Conservation (phyloP, 257 asterid species). For the Linaria vulgaris region DNA sequence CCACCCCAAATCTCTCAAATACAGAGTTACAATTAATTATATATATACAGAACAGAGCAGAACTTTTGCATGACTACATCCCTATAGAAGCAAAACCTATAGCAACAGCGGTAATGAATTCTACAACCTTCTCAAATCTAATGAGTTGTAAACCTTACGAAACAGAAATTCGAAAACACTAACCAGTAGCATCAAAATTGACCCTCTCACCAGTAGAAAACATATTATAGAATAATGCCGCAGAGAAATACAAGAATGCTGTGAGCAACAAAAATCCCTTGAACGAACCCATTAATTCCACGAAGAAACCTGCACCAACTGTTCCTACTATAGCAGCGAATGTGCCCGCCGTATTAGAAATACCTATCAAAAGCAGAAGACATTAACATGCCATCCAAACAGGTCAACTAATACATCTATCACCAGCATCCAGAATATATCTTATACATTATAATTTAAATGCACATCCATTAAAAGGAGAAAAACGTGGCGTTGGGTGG, state of each 20-base stretch:
- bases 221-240: conserved; percentile 66
- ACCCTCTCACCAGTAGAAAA: conserved; percentile 88
- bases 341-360: conserved; percentile 89
- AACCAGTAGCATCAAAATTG: conserved; percentile 58
- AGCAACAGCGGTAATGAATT: background rate
- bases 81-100: background rate
- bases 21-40: no score
- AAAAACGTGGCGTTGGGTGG: no score
- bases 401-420: conserved; percentile 9
- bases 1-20: conserved; percentile 16
- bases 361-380: conserved; percentile 40
- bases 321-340: conserved; percentile 93
- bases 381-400: conserved; percentile 11
- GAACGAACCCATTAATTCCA: conserved; percentile 84
- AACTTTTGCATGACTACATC: conserved; percentile 16
- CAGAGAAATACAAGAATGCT: conserved; percentile 65
- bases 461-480: no score
- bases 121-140: conserved; percentile 1
- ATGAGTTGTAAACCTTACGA: background rate
- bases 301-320: conserved; percentile 93
- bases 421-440: conserved; percentile 9
- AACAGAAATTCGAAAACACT: conserved; percentile 19
- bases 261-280: conserved; percentile 82
- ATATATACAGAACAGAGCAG: no score
- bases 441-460: background rate